phyloP scores from a whole-genome alignment of 768 basidiomycete species.

The Suillus americanus region DNA sequence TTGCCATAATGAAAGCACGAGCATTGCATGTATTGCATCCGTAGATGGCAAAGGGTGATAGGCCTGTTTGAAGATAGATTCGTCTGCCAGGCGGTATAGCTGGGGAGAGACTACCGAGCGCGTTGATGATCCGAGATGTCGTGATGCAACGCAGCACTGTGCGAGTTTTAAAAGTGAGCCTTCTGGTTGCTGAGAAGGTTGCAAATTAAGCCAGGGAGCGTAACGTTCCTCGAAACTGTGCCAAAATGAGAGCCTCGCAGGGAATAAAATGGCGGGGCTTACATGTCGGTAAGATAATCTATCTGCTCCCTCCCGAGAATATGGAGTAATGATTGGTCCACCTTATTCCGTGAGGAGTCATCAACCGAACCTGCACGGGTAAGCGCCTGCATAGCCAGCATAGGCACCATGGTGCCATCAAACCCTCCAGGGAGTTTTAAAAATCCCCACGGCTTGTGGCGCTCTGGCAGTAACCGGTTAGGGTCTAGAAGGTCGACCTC shows the following conservation, averaged over 20 bases:
- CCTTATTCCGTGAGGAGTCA: conserved; percentile 24
- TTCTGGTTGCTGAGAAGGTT: conserved; percentile 30
- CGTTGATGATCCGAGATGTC: conserved; percentile 39
- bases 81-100: conserved; percentile 42
- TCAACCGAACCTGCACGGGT: conserved; percentile 27
- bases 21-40: conserved; percentile 41
- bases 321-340: conserved; percentile 28
- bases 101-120: conserved; percentile 38
- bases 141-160: conserved; percentile 45
- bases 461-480: conserved; percentile 37
- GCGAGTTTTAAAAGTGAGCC: conserved; percentile 41
- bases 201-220: conserved; percentile 43
- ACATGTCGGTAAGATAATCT: conserved; percentile 40
- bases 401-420: conserved; percentile 45
- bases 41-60: conserved; percentile 42
- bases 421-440: conserved; percentile 36
- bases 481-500: conserved; percentile 33
- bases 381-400: conserved; percentile 45
- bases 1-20: conserved; percentile 45
- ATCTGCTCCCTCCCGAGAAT: conserved; percentile 37
- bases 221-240: conserved; percentile 44
- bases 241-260: neutral
- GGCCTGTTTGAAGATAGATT: conserved; percentile 37
- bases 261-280: conserved; percentile 8
- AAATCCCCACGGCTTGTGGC: conserved; percentile 39